phyloP scores from a whole-genome alignment of 257 asterid genomes.

The Marsdenia floribunda region DNA sequence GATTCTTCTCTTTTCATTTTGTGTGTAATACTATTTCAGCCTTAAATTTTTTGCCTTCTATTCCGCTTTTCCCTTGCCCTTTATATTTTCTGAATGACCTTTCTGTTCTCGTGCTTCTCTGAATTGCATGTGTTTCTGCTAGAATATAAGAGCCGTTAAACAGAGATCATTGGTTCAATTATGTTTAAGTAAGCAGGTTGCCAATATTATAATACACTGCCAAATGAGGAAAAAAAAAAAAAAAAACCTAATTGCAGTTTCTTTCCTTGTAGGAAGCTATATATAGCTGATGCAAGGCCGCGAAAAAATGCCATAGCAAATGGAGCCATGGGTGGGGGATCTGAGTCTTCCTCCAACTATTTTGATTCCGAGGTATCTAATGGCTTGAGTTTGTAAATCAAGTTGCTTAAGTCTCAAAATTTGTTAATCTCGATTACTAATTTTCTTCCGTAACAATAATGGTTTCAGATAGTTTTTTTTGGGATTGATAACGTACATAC shows the following conservation, averaged over 20 bases:
- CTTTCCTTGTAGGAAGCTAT: constrained; percentile 65
- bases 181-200: neutral
- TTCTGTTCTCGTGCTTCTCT: neutral
- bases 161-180: neutral
- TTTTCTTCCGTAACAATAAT: constrained; percentile 15
- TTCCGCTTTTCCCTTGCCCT: neutral
- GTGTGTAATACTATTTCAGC: constrained; percentile 3
- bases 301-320: constrained; percentile 96
- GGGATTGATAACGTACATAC: constrained; percentile 98
- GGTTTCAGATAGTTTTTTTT: constrained; percentile 79
- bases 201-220: neutral
- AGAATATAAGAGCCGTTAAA: neutral
- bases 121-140: neutral
- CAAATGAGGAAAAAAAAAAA: no score
- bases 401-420: neutral
- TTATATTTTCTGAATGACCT: neutral
- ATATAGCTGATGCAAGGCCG: constrained; percentile 99
- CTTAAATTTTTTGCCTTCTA: neutral
- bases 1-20: constrained; percentile 13
- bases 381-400: constrained; percentile 11
- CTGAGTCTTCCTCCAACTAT: constrained; percentile 96
- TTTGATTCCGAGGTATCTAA: constrained; percentile 79
- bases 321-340: constrained; percentile 99
- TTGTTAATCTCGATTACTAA: constrained; percentile 8
- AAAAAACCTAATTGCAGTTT: neutral